Evolutionary conservation across 768 basidiomycete species (phyloP).

Genomic region (Rhodotorula babjevae): DNA sequence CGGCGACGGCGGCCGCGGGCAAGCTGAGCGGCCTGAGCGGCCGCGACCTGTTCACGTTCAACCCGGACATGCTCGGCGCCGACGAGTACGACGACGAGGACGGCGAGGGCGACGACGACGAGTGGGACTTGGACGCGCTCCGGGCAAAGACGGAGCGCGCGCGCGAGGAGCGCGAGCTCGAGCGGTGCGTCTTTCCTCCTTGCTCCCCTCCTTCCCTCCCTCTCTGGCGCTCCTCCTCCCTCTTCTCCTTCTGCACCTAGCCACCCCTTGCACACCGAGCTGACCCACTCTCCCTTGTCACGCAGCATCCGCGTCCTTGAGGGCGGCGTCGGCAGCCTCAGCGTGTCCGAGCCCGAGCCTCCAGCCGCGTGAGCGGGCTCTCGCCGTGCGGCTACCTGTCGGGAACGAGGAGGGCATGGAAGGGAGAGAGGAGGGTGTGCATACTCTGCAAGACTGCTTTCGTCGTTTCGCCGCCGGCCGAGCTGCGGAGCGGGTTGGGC

Average conservation of each 20-base stretch:
- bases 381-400: too few relatives aligned
- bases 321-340: neutral
- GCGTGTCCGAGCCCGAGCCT: neutral
- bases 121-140: conserved; percentile 58
- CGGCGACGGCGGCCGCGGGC: conserved; percentile 72
- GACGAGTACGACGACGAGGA: conserved; percentile 57
- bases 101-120: conserved; percentile 49
- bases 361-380: too few relatives aligned
- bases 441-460: too few relatives aligned
- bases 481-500: too few relatives aligned
- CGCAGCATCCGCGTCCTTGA: conserved; percentile 29
- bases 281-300: too few relatives aligned
- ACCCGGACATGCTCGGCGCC: conserved; percentile 61
- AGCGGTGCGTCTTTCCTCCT: conserved; percentile 23
- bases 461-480: too few relatives aligned
- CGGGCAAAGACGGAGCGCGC: conserved; percentile 62
- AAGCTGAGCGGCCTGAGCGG: conserved; percentile 93
- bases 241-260: too few relatives aligned
- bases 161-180: conserved; percentile 53
- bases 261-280: too few relatives aligned
- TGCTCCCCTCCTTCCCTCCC: too few relatives aligned
- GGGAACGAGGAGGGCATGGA: too few relatives aligned
- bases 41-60: conserved; percentile 92
- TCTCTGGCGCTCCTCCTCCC: too few relatives aligned
- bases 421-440: too few relatives aligned